Evolutionary conservation across 2,329 filamentous ascomycete genomes (phyloP).

Genomic region (Beauveria rudraprayagi): DNA sequence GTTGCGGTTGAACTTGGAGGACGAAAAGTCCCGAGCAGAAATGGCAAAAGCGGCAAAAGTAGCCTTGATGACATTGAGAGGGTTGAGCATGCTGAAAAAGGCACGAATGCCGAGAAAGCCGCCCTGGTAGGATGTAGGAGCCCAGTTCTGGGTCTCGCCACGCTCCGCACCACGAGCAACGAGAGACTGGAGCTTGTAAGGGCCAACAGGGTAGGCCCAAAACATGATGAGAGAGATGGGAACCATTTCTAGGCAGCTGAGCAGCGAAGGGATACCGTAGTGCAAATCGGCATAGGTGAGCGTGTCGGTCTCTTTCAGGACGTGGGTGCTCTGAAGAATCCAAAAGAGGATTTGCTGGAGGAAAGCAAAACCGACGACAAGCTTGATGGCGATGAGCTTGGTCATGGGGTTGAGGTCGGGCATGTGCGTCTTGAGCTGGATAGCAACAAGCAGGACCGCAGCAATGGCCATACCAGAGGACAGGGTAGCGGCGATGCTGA

Average conservation of each 20-base stretch:
- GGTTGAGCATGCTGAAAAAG: constrained; percentile 12
- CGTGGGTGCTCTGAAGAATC: constrained; percentile 16
- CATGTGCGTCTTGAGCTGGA: constrained; percentile 12
- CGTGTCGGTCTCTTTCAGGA: constrained; percentile 15
- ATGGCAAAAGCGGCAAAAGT: constrained; percentile 4
- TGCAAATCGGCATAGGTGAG: constrained; percentile 18
- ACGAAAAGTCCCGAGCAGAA: neutral
- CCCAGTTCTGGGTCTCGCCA: constrained; percentile 9
- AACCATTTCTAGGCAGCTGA: constrained; percentile 20
- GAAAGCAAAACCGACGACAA: constrained; percentile 19
- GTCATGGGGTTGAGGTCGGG: constrained; percentile 10
- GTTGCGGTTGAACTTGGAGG: constrained; percentile 2
- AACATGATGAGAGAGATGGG: constrained; percentile 18
- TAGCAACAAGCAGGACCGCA: constrained; percentile 17
- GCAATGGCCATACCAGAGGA: constrained; percentile 19
- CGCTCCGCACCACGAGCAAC: constrained; percentile 8
- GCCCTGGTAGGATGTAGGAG: constrained; percentile 17
- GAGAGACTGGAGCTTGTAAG: constrained; percentile 16
- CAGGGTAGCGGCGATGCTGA: constrained; percentile 20
- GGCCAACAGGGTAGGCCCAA: constrained; percentile 17
- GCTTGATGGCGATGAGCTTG: constrained; percentile 13
- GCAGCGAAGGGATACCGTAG: constrained; percentile 18
- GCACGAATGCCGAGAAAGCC: constrained; percentile 16
- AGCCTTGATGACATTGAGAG: constrained; percentile 12
- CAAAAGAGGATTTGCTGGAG: constrained; percentile 20